These are phyloP conservation scores for Eucalyptus erythrocorys DNA, from an alignment of 345 rosid species.

Conservation along the genomic window DNA sequence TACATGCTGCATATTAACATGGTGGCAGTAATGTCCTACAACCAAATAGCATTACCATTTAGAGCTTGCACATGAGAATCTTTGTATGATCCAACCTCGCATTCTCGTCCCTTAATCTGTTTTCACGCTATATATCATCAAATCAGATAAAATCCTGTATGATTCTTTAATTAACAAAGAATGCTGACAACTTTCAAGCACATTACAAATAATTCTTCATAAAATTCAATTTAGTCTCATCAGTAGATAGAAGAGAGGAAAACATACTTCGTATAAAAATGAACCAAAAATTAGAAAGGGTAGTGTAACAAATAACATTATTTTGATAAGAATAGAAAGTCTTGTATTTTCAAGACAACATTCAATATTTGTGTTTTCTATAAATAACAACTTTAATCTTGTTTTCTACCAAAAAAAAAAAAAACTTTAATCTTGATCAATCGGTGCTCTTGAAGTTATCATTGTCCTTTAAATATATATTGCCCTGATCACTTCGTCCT, in stretches of 20 bases:
- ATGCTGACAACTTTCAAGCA: background rate
- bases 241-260: too few relatives aligned
- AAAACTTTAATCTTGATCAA: background rate
- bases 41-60: background rate
- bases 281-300: background rate
- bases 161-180: background rate
- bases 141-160: background rate
- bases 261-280: too few relatives aligned
- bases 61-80: background rate
- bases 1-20: background rate
- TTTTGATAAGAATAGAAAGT: background rate
- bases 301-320: background rate
- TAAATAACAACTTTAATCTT: background rate
- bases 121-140: background rate
- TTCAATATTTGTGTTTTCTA: rapidly evolving
- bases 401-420: too few relatives aligned
- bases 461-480: too few relatives aligned
- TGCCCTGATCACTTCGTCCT: too few relatives aligned
- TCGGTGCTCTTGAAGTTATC: too few relatives aligned
- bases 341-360: background rate
- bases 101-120: background rate
- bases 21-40: background rate
- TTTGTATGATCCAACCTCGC: too few relatives aligned
- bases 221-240: too few relatives aligned
- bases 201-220: background rate